Conservation (phyloP, 2,329 filamentous ascomycete species). For the Tricladium varicosporioides region DNA sequence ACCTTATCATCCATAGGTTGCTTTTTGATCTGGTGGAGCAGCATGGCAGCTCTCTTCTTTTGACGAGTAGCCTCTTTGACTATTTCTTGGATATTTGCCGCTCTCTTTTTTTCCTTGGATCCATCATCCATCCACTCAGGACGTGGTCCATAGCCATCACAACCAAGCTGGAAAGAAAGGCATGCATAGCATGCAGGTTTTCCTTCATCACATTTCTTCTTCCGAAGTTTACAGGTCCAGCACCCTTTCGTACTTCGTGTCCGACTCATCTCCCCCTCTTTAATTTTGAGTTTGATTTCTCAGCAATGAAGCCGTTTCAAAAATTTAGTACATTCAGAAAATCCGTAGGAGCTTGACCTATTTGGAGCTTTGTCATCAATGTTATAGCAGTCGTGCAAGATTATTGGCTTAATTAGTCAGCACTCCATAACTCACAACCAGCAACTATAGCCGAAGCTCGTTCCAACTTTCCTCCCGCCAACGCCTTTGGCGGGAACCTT, state of each 20-base stretch:
- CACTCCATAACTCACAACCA: neutral
- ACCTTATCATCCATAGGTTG: neutral
- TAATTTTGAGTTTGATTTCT: neutral
- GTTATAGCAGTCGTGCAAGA: neutral
- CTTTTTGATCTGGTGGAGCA: neutral
- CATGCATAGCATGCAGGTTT: slow-evolving; percentile 58
- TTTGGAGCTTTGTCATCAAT: too few relatives aligned
- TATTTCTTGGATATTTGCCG: neutral
- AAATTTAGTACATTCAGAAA: too few relatives aligned
- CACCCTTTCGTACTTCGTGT: slow-evolving; percentile 42
- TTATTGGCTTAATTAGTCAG: neutral
- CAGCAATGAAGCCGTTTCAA: neutral
- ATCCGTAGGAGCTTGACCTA: too few relatives aligned
- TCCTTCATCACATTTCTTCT: slow-evolving; percentile 66
- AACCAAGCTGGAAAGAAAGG: slow-evolving; percentile 48
- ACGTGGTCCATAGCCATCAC: slow-evolving; percentile 46
- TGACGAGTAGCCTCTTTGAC: slow-evolving; percentile 48
- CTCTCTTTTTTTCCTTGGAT: slow-evolving; percentile 3
- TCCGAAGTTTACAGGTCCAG: slow-evolving; percentile 62
- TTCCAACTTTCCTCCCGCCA: neutral
- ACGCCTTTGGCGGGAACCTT: neutral
- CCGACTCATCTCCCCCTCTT: neutral
- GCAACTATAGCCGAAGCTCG: neutral
- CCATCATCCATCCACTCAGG: slow-evolving; percentile 23
- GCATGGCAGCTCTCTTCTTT: neutral